Conservation (phyloP, 345 rosid genomes). For the Moringa oleifera region DNA sequence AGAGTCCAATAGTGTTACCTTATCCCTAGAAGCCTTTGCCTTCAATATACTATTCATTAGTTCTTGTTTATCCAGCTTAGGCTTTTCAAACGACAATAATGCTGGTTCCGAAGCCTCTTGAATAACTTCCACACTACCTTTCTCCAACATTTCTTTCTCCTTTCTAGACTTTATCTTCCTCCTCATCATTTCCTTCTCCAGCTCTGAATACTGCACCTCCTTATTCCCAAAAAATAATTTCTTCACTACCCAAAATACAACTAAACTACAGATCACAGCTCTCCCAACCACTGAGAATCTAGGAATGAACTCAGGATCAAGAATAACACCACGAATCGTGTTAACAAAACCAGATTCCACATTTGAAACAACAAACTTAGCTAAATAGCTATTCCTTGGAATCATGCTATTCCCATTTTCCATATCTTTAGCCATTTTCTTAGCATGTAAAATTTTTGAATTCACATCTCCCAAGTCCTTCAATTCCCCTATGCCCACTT, state of each 20-base stretch:
- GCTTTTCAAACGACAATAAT: slow-evolving; percentile 33
- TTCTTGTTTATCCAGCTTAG: slow-evolving; percentile 53
- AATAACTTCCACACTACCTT: slow-evolving; percentile 51
- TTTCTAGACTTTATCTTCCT: slow-evolving; percentile 67
- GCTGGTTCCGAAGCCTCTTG: slow-evolving; percentile 28
- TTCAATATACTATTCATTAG: slow-evolving; percentile 45
- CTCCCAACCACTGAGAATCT: slow-evolving; percentile 43
- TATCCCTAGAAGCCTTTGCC: slow-evolving; percentile 33
- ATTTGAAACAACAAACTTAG: slow-evolving; percentile 48
- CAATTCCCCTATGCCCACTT: slow-evolving; percentile 19
- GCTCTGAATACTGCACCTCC: slow-evolving; percentile 36
- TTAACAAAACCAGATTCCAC: slow-evolving; percentile 35
- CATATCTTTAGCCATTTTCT: slow-evolving; percentile 59
- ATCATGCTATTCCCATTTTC: slow-evolving; percentile 52
- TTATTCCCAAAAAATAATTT: slow-evolving; percentile 31
- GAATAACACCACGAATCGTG: slow-evolving; percentile 25
- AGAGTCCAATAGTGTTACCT: slow-evolving; percentile 25
- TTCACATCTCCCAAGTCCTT: slow-evolving; percentile 30
- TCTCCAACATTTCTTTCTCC: slow-evolving; percentile 44
- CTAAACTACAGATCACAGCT: slow-evolving; percentile 39
- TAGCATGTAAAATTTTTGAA: slow-evolving; percentile 45
- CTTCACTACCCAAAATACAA: slow-evolving; percentile 49
- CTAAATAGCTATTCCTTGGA: slow-evolving; percentile 58
- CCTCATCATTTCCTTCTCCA: slow-evolving; percentile 91
- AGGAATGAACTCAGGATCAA: slow-evolving; percentile 32